phyloP scores from a whole-genome alignment of 352 stramenopile genomes.

The Pythium dissotocum region DNA sequence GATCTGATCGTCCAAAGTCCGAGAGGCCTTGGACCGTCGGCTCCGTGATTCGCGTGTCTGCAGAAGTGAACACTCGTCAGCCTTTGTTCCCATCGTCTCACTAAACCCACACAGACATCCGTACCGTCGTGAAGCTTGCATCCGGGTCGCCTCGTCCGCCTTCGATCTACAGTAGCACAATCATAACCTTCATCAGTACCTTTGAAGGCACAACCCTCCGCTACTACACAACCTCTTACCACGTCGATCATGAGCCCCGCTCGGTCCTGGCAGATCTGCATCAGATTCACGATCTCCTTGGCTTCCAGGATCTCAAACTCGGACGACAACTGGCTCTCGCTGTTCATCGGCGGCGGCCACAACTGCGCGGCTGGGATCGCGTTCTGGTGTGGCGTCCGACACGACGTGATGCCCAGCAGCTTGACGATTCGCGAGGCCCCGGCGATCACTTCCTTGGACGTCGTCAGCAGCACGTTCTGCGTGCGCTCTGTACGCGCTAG shows the following conservation, averaged over 20 bases:
- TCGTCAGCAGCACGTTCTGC: constrained; percentile 64
- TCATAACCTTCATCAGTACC: background rate
- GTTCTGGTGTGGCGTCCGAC: constrained; percentile 54
- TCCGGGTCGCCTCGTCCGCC: constrained; percentile 65
- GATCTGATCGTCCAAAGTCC: constrained; percentile 9
- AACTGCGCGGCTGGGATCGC: constrained; percentile 55
- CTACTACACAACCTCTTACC: constrained; percentile 31
- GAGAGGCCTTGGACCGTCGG: constrained; percentile 16
- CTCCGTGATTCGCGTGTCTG: constrained; percentile 2
- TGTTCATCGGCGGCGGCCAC: constrained; percentile 62
- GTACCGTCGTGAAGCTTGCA: constrained; percentile 59
- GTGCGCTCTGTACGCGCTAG: constrained; percentile 64
- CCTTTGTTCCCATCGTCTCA: background rate
- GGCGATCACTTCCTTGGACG: constrained; percentile 74
- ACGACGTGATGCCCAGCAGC: constrained; percentile 74
- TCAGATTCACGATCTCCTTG: constrained; percentile 54
- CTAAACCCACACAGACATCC: constrained; percentile 1
- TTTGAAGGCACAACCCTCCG: background rate
- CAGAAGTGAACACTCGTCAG: background rate
- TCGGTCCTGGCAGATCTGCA: constrained; percentile 80
- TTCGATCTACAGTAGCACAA: constrained; percentile 47
- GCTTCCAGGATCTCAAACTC: constrained; percentile 73
- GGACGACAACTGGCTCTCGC: constrained; percentile 49
- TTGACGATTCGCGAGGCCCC: constrained; percentile 71
- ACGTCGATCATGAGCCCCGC: constrained; percentile 70